Percentiles rank a stretch among this genome's conserved stretches.
Evolutionary conservation across 192 early-diverging fungal genomes (phyloP).

Genomic region (Entomortierella parvispora): DNA sequence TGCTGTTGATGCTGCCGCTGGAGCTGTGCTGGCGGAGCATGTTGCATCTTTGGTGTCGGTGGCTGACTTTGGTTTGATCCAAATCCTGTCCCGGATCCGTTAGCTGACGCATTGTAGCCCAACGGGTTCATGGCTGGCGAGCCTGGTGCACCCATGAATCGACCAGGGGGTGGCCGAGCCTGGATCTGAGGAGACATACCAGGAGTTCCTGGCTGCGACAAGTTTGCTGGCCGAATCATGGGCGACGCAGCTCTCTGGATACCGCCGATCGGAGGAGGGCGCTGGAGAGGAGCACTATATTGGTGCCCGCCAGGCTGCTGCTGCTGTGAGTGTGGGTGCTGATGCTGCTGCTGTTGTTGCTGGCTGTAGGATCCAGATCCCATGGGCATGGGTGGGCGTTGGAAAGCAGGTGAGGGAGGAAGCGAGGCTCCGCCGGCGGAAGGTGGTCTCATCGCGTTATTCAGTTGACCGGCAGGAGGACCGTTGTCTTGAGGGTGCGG

Average conservation of each 20-base stretch:
- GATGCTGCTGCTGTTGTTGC: slow-evolving; percentile 11
- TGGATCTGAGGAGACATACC: slow-evolving; percentile 24
- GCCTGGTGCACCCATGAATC: slow-evolving; percentile 6
- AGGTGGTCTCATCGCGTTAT: slow-evolving; percentile 11
- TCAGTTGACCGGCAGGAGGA: not conserved
- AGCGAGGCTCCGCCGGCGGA: slow-evolving; percentile 16
- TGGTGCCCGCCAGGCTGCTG: not conserved
- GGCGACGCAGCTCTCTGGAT: slow-evolving; percentile 16
- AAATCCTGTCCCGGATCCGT: not conserved
- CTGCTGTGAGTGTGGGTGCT: not conserved
- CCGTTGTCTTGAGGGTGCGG: not conserved
- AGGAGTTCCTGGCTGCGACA: slow-evolving; percentile 20
- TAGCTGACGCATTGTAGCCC: slow-evolving; percentile 19
- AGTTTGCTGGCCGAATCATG: slow-evolving; percentile 21
- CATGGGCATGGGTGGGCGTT: slow-evolving; percentile 20
- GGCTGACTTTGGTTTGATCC: slow-evolving; percentile 12
- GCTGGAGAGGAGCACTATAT: slow-evolving; percentile 23
- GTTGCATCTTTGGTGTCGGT: slow-evolving; percentile 20
- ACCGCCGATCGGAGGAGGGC: slow-evolving; percentile 19
- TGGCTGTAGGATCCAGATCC: not conserved
- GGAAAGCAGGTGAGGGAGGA: slow-evolving; percentile 18
- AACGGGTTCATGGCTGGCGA: slow-evolving; percentile 15
- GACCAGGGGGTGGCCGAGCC: slow-evolving; percentile 4
- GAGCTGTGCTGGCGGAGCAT: not conserved
- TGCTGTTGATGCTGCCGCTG: slow-evolving; percentile 9